Evolutionary conservation across 2,329 filamentous ascomycete species (phyloP).

Genomic region (Onygenales sp.): DNA sequence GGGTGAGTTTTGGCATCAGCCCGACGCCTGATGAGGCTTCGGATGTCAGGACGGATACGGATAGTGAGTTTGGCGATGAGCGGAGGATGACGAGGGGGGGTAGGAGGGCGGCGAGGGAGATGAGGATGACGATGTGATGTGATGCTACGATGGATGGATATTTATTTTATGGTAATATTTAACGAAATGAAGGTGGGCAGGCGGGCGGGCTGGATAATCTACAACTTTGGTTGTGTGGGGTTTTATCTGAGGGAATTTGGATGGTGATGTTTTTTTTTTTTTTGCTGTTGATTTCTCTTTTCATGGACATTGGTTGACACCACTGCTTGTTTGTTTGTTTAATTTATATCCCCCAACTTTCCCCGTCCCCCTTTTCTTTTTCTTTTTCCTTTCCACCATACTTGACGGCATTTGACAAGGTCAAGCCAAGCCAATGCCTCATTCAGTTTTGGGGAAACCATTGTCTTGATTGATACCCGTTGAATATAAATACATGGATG

Average conservation of each 20-base stretch:
- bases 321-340: no score
- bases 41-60: slow-evolving; percentile 29
- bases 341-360: no score
- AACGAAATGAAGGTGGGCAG: neutral
- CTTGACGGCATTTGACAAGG: no score
- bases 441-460: neutral
- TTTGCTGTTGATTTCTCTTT: neutral
- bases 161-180: neutral
- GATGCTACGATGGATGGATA: no score
- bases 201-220: neutral
- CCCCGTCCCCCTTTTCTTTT: neutral
- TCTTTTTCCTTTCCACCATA: neutral
- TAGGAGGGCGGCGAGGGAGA: slow-evolving; percentile 22
- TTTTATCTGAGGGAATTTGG: neutral
- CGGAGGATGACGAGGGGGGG: slow-evolving; percentile 26
- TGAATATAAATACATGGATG: no score
- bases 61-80: slow-evolving; percentile 27
- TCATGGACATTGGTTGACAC: no score
- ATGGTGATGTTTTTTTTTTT: neutral
- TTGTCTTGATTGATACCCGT: neutral
- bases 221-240: neutral
- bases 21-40: slow-evolving; percentile 30
- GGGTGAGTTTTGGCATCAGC: slow-evolving; percentile 25
- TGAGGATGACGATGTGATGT: slow-evolving; percentile 27
- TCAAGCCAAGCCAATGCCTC: no score